These are phyloP conservation scores for Acarospora socialis DNA, from an alignment of 2,329 filamentous ascomycete species.

Conservation along the genomic window DNA sequence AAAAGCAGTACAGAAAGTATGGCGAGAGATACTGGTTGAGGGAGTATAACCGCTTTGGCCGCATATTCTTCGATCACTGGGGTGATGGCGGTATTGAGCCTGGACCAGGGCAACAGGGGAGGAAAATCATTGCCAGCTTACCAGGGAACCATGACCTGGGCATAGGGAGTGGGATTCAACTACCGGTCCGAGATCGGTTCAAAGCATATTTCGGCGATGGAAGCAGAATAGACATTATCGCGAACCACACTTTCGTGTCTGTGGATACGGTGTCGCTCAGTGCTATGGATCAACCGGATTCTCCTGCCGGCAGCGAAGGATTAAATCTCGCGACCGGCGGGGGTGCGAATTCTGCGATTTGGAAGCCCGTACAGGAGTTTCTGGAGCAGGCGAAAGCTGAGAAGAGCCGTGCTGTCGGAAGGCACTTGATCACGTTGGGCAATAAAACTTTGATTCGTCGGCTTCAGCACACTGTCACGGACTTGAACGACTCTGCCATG, in stretches of 20 bases:
- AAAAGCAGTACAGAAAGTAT: slow-evolving; percentile 60
- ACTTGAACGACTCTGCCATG: slow-evolving; percentile 33
- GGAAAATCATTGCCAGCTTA: slow-evolving; percentile 69
- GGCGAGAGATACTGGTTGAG: slow-evolving; percentile 70
- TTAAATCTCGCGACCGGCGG: slow-evolving; percentile 33
- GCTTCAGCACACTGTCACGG: slow-evolving; percentile 48
- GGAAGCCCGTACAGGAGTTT: slow-evolving; percentile 63
- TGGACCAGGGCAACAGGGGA: slow-evolving; percentile 46
- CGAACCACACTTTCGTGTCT: slow-evolving; percentile 90
- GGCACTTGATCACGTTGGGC: no score
- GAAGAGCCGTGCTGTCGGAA: slow-evolving; percentile 54
- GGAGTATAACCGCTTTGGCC: slow-evolving; percentile 75
- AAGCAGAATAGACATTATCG: slow-evolving; percentile 83
- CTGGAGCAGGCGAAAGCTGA: slow-evolving; percentile 49
- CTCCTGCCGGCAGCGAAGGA: slow-evolving; percentile 32
- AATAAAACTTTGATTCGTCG: no score
- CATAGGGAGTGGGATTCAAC: slow-evolving; percentile 72
- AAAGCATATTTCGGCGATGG: slow-evolving; percentile 76
- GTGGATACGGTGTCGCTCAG: slow-evolving; percentile 81
- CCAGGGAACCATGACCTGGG: slow-evolving; percentile 94
- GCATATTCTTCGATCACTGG: slow-evolving; percentile 66
- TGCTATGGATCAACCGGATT: slow-evolving; percentile 47
- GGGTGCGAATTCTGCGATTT: slow-evolving; percentile 48
- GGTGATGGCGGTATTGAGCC: slow-evolving; percentile 41
- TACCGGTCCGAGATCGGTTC: slow-evolving; percentile 69